These are phyloP conservation scores for Diplodia corticola DNA, from an alignment of 2,329 filamentous ascomycete genomes.

Conservation along the genomic window DNA sequence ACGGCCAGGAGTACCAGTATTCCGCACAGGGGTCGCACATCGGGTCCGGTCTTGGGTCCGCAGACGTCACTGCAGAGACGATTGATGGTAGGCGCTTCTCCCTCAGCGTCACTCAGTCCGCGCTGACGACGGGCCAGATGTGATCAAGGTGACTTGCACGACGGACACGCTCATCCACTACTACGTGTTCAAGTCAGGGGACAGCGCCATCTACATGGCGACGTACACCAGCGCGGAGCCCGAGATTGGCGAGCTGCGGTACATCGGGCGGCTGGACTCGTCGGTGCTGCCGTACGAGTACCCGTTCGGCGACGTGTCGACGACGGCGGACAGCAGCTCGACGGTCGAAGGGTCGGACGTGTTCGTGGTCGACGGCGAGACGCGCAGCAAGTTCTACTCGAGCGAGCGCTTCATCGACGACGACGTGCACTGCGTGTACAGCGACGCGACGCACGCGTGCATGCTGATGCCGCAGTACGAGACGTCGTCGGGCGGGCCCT, in stretches of 20 bases:
- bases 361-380: constrained; percentile 62
- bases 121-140: constrained; percentile 40
- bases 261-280: constrained; percentile 61
- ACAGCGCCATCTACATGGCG: constrained; percentile 56
- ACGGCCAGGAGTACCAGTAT: constrained; percentile 61
- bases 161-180: constrained; percentile 65
- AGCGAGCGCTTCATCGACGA: constrained; percentile 71
- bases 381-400: constrained; percentile 70
- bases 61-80: constrained; percentile 52
- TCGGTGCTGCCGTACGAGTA: constrained; percentile 38
- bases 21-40: constrained; percentile 56
- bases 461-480: constrained; percentile 63
- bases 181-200: constrained; percentile 61
- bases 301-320: constrained; percentile 51
- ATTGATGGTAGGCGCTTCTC: constrained; percentile 31
- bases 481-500: constrained; percentile 65
- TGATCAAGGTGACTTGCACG: constrained; percentile 61
- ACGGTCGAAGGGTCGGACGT: constrained; percentile 56
- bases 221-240: constrained; percentile 59
- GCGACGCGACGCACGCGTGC: constrained; percentile 59
- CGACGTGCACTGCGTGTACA: constrained; percentile 61
- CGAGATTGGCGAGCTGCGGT: constrained; percentile 57
- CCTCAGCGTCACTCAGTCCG: neutral
- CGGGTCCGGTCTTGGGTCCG: constrained; percentile 59
- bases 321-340: constrained; percentile 51